phyloP scores from a whole-genome alignment of 2,329 filamentous ascomycete species.

The Grosmannia clavigera region DNA sequence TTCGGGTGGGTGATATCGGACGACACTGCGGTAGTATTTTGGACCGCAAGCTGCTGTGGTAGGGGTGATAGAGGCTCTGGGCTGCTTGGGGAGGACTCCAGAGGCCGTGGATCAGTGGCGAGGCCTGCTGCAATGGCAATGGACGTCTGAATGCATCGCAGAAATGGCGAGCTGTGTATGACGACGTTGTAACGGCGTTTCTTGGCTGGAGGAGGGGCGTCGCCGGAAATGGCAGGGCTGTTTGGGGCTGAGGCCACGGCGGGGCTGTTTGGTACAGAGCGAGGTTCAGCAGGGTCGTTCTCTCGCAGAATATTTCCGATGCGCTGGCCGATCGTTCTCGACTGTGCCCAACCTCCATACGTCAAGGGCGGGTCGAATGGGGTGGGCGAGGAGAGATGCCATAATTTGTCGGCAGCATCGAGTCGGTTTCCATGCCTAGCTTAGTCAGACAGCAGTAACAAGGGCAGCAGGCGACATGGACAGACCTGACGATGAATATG shows the following conservation, averaged over 20 bases:
- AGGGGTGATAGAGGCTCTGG: not conserved
- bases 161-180: constrained; percentile 86
- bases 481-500: constrained; percentile 36
- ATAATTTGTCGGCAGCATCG: constrained; percentile 87
- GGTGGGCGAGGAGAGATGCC: constrained; percentile 84
- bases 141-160: constrained; percentile 86
- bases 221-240: constrained; percentile 5
- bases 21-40: not conserved
- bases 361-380: constrained; percentile 94
- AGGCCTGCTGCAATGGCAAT: constrained; percentile 80
- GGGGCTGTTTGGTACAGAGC: not conserved
- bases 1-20: not conserved
- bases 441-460: not conserved
- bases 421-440: constrained; percentile 79
- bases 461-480: not conserved
- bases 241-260: not conserved
- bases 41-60: not conserved
- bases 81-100: constrained; percentile 1
- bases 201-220: constrained; percentile 24
- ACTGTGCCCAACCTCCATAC: constrained; percentile 87
- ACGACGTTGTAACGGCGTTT: constrained; percentile 62
- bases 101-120: constrained; percentile 41
- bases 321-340: constrained; percentile 65
- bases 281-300: constrained; percentile 28
- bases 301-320: constrained; percentile 62